These are phyloP conservation scores for Cladobotryum protrusum DNA, from an alignment of 2,329 filamentous ascomycete genomes.

Conservation along the genomic window DNA sequence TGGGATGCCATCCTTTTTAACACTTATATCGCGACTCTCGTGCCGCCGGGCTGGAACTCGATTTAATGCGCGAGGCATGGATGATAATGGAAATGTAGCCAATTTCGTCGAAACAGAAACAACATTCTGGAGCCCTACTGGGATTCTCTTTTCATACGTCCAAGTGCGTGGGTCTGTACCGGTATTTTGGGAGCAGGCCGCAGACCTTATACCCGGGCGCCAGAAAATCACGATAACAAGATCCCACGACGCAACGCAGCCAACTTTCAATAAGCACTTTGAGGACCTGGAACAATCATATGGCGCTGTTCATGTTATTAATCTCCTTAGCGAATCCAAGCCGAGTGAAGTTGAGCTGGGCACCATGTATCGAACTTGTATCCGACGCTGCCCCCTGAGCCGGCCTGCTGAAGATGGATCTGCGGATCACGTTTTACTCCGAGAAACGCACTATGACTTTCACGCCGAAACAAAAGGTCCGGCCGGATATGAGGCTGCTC, in stretches of 20 bases:
- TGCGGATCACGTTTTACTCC: slow-evolving; percentile 65
- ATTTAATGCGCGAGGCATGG: slow-evolving; percentile 95
- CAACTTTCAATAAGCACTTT: slow-evolving; percentile 93
- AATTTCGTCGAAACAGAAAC: slow-evolving; percentile 99
- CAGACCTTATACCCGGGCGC: slow-evolving; percentile 81
- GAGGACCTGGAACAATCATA: slow-evolving; percentile 79
- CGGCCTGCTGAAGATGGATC: slow-evolving; percentile 48
- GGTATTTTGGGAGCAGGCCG: slow-evolving; percentile 92
- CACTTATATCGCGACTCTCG: slow-evolving; percentile 84
- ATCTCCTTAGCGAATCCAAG: slow-evolving; percentile 87
- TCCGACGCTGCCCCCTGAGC: slow-evolving; percentile 68
- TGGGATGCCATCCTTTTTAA: slow-evolving; percentile 76
- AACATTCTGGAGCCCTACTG: slow-evolving; percentile 75
- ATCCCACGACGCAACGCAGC: slow-evolving; percentile 84
- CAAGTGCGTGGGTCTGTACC: slow-evolving; percentile 91
- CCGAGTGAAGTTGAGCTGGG: slow-evolving; percentile 80
- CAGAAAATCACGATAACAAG: slow-evolving; percentile 91
- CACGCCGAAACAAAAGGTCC: slow-evolving; percentile 88
- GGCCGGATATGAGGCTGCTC: slow-evolving; percentile 84
- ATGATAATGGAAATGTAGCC: slow-evolving; percentile 94
- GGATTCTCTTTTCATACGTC: slow-evolving; percentile 82
- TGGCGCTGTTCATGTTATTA: slow-evolving; percentile 86
- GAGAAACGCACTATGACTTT: slow-evolving; percentile 88
- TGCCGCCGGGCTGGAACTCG: slow-evolving; percentile 87
- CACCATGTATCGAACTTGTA: slow-evolving; percentile 69